Conservation (phyloP, 2,329 filamentous ascomycete species). For the Xylaria sp. region DNA sequence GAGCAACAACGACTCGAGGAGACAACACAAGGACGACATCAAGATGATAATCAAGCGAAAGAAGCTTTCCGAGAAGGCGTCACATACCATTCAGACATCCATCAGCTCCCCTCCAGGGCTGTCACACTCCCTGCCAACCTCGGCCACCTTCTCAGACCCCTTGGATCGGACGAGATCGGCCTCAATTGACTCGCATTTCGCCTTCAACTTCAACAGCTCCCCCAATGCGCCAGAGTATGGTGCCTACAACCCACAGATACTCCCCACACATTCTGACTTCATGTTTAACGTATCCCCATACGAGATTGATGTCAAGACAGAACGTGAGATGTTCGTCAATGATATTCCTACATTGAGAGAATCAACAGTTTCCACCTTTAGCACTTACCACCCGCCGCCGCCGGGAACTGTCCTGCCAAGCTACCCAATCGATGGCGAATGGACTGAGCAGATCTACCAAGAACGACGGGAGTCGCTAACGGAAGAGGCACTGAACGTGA, state of each 20-base stretch:
- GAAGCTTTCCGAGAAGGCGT: conserved; percentile 89
- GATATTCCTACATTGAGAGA: conserved; percentile 87
- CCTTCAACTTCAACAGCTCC: conserved; percentile 78
- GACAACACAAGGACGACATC: conserved; percentile 91
- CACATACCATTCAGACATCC: conserved; percentile 65
- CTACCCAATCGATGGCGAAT: conserved; percentile 72
- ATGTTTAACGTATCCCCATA: conserved; percentile 76
- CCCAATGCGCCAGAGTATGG: conserved; percentile 66
- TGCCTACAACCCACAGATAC: conserved; percentile 72
- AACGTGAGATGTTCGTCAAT: conserved; percentile 92
- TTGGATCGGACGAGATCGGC: conserved; percentile 78
- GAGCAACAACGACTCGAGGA: conserved; percentile 89
- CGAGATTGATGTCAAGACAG: conserved; percentile 95
- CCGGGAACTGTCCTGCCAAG: conserved; percentile 73
- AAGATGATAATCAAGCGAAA: conserved; percentile 98
- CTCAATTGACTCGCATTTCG: conserved; percentile 84
- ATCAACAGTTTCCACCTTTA: conserved; percentile 91
- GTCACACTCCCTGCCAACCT: conserved; percentile 83
- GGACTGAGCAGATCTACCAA: conserved; percentile 76
- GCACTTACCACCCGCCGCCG: conserved; percentile 83
- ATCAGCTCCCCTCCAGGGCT: conserved; percentile 79
- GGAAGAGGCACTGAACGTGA: conserved; percentile 75
- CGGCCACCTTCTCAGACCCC: conserved; percentile 81
- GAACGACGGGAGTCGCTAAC: conserved; percentile 74
- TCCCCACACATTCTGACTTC: conserved; percentile 64